Conservation (phyloP, 108 stramenopile species). For the Chaetoceros muelleri region DNA sequence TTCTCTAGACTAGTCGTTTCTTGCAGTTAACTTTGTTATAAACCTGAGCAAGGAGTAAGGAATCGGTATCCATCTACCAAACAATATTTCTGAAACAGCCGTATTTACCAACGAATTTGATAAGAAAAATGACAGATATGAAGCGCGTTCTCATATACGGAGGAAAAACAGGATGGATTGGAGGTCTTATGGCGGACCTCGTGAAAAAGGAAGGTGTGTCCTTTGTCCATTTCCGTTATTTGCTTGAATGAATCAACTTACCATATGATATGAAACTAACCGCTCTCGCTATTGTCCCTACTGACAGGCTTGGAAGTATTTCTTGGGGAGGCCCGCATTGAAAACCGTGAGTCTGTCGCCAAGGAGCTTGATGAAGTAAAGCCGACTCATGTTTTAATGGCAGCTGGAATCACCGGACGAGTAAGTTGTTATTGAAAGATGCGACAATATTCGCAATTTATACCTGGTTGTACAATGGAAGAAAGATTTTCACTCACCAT, state of each 20-base stretch:
- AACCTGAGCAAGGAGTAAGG: too few relatives aligned
- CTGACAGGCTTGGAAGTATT: conserved; percentile 62
- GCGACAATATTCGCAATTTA: too few relatives aligned
- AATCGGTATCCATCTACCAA: too few relatives aligned
- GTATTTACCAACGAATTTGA: background rate
- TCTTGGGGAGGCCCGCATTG: conserved; percentile 79
- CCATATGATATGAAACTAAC: conserved; percentile 1
- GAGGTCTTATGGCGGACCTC: conserved; percentile 78
- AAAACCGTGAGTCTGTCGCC: conserved; percentile 85
- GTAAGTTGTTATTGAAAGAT: too few relatives aligned
- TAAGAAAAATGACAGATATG: conserved; percentile 21
- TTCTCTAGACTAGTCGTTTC: too few relatives aligned
- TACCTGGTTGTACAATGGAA: too few relatives aligned
- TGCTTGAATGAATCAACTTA: too few relatives aligned
- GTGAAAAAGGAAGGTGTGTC: conserved; percentile 46
- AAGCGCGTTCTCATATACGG: conserved; percentile 84
- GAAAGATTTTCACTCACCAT: too few relatives aligned
- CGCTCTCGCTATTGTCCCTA: background rate
- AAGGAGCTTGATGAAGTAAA: conserved; percentile 83
- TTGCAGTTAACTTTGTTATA: too few relatives aligned
- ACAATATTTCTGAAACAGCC: background rate
- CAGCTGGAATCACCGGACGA: conserved; percentile 99
- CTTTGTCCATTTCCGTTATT: too few relatives aligned
- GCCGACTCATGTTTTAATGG: conserved; percentile 95
- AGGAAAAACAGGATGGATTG: conserved; percentile 99